Evolutionary conservation across 352 stramenopile species (phyloP).

Genomic region (Salisapilia sapeloensis): DNA sequence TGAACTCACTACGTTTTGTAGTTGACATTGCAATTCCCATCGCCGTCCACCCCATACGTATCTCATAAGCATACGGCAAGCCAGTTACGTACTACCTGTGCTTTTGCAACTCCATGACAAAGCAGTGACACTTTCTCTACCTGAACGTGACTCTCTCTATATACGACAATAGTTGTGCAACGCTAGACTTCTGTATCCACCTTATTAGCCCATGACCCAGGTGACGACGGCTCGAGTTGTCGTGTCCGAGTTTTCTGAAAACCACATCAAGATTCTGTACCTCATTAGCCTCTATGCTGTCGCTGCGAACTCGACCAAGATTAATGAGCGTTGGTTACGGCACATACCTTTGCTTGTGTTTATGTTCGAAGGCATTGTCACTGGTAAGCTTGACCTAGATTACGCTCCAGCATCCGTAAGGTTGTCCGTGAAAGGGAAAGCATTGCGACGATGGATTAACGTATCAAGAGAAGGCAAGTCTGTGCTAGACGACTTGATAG

Average conservation of each 20-base stretch:
- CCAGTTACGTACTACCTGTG: too few species aligned
- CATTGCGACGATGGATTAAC: constrained; percentile 82
- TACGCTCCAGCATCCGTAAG: constrained; percentile 90
- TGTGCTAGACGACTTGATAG: constrained; percentile 89
- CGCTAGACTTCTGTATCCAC: too few species aligned
- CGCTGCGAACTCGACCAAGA: constrained; percentile 68
- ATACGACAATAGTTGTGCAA: too few species aligned
- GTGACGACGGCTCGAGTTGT: too few species aligned
- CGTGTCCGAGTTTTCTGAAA: constrained; percentile 86
- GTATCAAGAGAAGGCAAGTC: constrained; percentile 90
- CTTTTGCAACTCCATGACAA: too few species aligned
- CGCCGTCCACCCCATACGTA: too few species aligned
- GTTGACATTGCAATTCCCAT: too few species aligned
- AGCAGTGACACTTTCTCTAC: too few species aligned
- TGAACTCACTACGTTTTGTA: too few species aligned
- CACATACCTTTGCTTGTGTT: constrained; percentile 92
- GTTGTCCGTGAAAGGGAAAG: constrained; percentile 85
- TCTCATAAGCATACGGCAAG: too few species aligned
- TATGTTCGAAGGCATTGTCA: constrained; percentile 93
- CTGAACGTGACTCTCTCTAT: too few species aligned
- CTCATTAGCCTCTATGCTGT: constrained; percentile 91
- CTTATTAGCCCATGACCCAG: too few species aligned
- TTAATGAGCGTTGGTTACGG: constrained; percentile 92
- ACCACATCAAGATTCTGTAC: constrained; percentile 94
- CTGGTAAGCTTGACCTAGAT: constrained; percentile 91